Evolutionary conservation across 202 grass and related monocot genomes (phyloP).

Genomic region (Hordeum pubiflorum): DNA sequence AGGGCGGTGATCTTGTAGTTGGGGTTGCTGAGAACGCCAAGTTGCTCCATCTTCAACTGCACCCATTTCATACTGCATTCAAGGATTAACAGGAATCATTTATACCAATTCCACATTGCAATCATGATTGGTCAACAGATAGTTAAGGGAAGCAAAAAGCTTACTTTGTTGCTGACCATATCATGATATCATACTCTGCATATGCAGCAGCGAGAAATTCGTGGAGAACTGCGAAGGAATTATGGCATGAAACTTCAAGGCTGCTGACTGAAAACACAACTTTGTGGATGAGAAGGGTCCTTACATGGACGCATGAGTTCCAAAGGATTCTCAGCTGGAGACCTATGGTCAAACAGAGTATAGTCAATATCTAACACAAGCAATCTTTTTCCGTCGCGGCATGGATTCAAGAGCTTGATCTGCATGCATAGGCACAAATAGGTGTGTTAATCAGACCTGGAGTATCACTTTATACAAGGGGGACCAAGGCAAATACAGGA

Average conservation of each 20-base stretch:
- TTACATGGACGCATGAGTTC: conserved; percentile 97
- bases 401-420: conserved; percentile 93
- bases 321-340: conserved; percentile 73
- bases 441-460: background rate
- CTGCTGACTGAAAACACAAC: background rate
- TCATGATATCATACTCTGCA: conserved; percentile 94
- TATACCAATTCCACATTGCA: conserved; percentile 2
- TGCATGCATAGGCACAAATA: conserved; percentile 36
- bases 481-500: background rate
- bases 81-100: background rate
- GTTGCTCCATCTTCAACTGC: conserved; percentile 91
- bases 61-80: conserved; percentile 93
- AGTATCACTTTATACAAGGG: background rate
- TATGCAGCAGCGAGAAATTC: conserved; percentile 89
- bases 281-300: conserved; percentile 16
- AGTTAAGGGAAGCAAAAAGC: background rate
- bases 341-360: conserved; percentile 90
- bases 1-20: conserved; percentile 95
- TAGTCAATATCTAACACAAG: conserved; percentile 97
- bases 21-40: conserved; percentile 74
- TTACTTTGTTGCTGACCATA: conserved; percentile 95
- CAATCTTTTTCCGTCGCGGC: conserved; percentile 80
- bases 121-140: background rate
- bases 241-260: background rate
- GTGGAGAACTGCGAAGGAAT: conserved; percentile 69